phyloP scores from a whole-genome alignment of 2,329 filamentous ascomycete species.

The Aspergillus sp. region DNA sequence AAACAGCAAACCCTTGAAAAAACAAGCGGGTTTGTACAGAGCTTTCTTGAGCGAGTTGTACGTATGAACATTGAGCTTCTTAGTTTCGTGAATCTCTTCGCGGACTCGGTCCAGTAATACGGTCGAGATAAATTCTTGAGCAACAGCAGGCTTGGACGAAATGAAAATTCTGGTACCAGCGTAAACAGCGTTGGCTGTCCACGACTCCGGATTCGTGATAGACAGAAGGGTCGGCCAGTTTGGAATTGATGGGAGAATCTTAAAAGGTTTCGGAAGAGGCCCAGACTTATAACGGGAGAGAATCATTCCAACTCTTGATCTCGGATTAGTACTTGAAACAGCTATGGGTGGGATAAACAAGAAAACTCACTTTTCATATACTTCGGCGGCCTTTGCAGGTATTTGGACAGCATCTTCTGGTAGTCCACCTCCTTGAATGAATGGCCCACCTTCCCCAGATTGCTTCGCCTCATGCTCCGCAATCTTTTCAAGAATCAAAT shows the following conservation, averaged over 20 bases:
- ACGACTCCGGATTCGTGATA: conserved; percentile 74
- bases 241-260: conserved; percentile 86
- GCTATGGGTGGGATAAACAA: neutral
- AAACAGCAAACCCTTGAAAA: conserved; percentile 95
- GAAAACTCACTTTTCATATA: conserved; percentile 73
- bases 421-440: conserved; percentile 50
- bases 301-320: conserved; percentile 69
- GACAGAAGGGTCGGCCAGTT: conserved; percentile 86
- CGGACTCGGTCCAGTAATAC: conserved; percentile 87
- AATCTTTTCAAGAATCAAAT: conserved; percentile 91
- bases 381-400: conserved; percentile 86
- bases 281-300: conserved; percentile 91
- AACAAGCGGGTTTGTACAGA: conserved; percentile 89
- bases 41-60: conserved; percentile 92
- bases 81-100: conserved; percentile 87
- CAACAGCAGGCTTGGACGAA: conserved; percentile 71
- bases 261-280: conserved; percentile 96
- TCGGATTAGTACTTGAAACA: conserved; percentile 10
- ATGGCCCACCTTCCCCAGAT: conserved; percentile 35
- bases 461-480: conserved; percentile 77
- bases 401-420: conserved; percentile 80
- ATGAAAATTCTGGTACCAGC: conserved; percentile 91
- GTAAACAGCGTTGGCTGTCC: conserved; percentile 77
- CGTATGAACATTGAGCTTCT: conserved; percentile 91
- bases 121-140: conserved; percentile 79